Conservation (phyloP, 192 early-diverging fungal species). For the Phlyctochytrium planicorne region DNA sequence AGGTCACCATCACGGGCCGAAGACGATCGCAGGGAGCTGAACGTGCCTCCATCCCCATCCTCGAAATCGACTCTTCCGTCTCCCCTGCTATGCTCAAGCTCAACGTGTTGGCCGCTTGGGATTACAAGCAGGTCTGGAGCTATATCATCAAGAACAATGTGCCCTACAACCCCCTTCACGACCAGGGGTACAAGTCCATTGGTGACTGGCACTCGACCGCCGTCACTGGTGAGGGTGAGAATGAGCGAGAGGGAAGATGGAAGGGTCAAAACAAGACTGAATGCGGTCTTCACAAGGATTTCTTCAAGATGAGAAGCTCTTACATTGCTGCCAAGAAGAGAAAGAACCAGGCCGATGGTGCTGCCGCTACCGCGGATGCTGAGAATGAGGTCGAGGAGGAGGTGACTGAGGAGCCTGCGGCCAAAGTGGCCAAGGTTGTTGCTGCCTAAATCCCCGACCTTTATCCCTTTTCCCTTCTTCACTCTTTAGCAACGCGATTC, state of each 20-base stretch:
- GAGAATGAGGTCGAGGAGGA: too few relatives aligned
- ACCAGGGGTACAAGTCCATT: slow-evolving; percentile 88
- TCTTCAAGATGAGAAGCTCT: slow-evolving; percentile 86
- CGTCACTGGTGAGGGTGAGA: slow-evolving; percentile 60
- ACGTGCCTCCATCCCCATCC: slow-evolving; percentile 69
- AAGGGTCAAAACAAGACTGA: slow-evolving; percentile 84
- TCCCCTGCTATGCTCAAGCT: slow-evolving; percentile 77
- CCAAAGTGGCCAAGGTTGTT: too few relatives aligned
- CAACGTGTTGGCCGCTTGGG: slow-evolving; percentile 91
- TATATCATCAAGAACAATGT: slow-evolving; percentile 84
- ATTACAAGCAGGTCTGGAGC: slow-evolving; percentile 82
- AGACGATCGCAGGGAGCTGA: slow-evolving; percentile 79
- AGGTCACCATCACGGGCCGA: slow-evolving; percentile 86
- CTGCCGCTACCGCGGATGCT: background rate
- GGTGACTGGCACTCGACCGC: slow-evolving; percentile 92
- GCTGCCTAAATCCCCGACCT: too few relatives aligned
- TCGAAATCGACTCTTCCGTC: slow-evolving; percentile 77
- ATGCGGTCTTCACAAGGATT: slow-evolving; percentile 96
- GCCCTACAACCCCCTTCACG: slow-evolving; percentile 85
- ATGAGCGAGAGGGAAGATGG: slow-evolving; percentile 90
- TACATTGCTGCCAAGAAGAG: slow-evolving; percentile 63
- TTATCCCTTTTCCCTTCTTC: too few relatives aligned
- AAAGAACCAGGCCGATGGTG: slow-evolving; percentile 28
- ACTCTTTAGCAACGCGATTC: too few relatives aligned
- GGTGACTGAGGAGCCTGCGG: too few relatives aligned